Conservation (phyloP, 345 rosid genomes). For the Gossypium stocksii region DNA sequence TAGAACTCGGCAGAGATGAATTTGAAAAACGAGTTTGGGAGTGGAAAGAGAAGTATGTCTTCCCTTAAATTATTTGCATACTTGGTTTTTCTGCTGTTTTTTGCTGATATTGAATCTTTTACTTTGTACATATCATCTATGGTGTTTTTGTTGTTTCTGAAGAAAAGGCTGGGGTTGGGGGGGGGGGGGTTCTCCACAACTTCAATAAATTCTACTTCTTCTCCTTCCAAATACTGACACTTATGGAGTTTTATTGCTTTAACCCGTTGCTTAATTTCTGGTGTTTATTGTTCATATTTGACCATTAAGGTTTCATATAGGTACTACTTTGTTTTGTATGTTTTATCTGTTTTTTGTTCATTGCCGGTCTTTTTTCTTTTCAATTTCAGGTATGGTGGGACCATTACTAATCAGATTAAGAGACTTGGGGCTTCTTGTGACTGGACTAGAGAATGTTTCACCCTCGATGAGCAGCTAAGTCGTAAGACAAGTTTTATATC, state of each 20-base stretch:
- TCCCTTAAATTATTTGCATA: constrained; percentile 7
- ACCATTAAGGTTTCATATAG: background rate
- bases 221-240: background rate
- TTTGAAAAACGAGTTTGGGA: constrained; percentile 92
- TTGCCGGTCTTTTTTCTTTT: constrained; percentile 19
- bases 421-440: constrained; percentile 99
- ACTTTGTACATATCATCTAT: background rate
- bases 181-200: background rate
- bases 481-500: constrained; percentile 74
- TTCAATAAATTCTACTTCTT: background rate
- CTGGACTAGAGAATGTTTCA: constrained; percentile 89
- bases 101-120: background rate
- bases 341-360: constrained; percentile 12
- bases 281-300: background rate
- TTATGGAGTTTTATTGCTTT: background rate
- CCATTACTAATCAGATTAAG: constrained; percentile 88
- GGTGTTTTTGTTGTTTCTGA: background rate
- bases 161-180: no score
- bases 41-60: constrained; percentile 90
- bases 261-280: constrained; percentile 5
- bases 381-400: constrained; percentile 81
- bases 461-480: constrained; percentile 96
- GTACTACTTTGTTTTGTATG: background rate
- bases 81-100: background rate
- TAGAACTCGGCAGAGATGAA: constrained; percentile 76